Percentiles rank a stretch among this genome's conserved stretches.
These are phyloP conservation scores for Boletus tomentosulus DNA, from an alignment of 768 basidiomycete species.

Conservation along the genomic window DNA sequence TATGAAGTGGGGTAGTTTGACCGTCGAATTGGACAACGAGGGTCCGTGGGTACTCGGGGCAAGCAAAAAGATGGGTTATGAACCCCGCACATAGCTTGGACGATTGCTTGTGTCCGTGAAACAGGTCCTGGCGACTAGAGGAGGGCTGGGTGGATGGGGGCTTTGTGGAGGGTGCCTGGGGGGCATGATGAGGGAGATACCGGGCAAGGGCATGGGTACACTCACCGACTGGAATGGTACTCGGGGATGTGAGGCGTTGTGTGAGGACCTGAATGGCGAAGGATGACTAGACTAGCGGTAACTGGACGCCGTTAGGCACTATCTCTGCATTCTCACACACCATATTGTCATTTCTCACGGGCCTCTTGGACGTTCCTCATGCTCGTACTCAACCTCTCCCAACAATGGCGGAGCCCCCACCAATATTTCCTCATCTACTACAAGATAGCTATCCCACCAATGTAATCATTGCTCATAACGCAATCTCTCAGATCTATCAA, in stretches of 20 bases:
- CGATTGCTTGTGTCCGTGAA: conserved; percentile 63
- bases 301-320: too few relatives aligned
- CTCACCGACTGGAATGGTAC: conserved; percentile 28
- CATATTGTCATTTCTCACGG: too few relatives aligned
- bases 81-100: conserved; percentile 72
- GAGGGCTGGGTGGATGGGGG: conserved; percentile 30
- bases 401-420: too few relatives aligned
- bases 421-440: too few relatives aligned
- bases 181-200: neutral
- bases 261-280: conserved; percentile 25
- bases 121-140: conserved; percentile 22
- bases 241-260: conserved; percentile 27
- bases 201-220: neutral
- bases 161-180: conserved; percentile 25
- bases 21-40: conserved; percentile 24
- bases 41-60: conserved; percentile 82
- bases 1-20: conserved; percentile 53
- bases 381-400: too few relatives aligned
- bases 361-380: too few relatives aligned
- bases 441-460: too few relatives aligned
- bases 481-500: neutral
- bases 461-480: too few relatives aligned
- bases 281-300: conserved; percentile 23
- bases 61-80: conserved; percentile 81
- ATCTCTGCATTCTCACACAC: too few relatives aligned